A percentile compares a stretch with the other conserved stretches of the same genome.
phyloP scores from a whole-genome alignment of 1,139 yeast genomes.

The Neolecta irregularis region DNA sequence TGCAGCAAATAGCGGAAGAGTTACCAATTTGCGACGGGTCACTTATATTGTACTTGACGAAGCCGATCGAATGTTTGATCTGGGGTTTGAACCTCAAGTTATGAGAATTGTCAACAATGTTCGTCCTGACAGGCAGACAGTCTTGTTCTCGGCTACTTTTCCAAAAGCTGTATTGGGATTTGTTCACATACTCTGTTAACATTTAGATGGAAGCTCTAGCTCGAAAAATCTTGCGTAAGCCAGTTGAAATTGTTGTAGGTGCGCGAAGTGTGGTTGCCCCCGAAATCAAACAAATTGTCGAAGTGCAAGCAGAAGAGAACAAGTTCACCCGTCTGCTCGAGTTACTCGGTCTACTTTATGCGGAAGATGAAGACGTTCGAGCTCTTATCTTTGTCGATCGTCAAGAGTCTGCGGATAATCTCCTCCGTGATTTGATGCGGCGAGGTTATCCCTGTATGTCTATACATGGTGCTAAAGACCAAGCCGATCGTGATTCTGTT shows the following conservation, averaged over 20 bases:
- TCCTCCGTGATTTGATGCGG: constrained; percentile 42
- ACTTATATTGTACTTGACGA: constrained; percentile 84
- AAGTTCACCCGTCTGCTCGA: constrained; percentile 44
- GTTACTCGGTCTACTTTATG: constrained; percentile 34
- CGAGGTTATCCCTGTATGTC: constrained; percentile 47
- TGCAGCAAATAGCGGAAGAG: constrained; percentile 69
- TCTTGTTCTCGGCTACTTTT: constrained; percentile 85
- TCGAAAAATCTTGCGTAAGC: constrained; percentile 39
- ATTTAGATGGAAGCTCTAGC: constrained; percentile 62
- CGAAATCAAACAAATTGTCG: constrained; percentile 60
- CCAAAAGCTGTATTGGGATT: constrained; percentile 31
- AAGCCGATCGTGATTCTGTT: constrained; percentile 64
- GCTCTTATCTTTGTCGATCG: constrained; percentile 73
- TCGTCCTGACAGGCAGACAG: constrained; percentile 84
- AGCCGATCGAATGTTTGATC: constrained; percentile 92
- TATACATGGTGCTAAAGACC: constrained; percentile 89
- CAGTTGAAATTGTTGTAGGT: constrained; percentile 70
- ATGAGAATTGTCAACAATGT: constrained; percentile 61
- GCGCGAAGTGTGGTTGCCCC: constrained; percentile 71
- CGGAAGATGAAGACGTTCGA: constrained; percentile 32
- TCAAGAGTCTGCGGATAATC: constrained; percentile 63
- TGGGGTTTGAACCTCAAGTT: constrained; percentile 97
- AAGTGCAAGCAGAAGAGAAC: constrained; percentile 35
- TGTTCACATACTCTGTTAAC: constrained; percentile 1
- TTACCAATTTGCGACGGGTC: constrained; percentile 50